These are phyloP conservation scores for Berberis vulgaris DNA, from an alignment of 164 flowering plant species.

Conservation along the genomic window DNA sequence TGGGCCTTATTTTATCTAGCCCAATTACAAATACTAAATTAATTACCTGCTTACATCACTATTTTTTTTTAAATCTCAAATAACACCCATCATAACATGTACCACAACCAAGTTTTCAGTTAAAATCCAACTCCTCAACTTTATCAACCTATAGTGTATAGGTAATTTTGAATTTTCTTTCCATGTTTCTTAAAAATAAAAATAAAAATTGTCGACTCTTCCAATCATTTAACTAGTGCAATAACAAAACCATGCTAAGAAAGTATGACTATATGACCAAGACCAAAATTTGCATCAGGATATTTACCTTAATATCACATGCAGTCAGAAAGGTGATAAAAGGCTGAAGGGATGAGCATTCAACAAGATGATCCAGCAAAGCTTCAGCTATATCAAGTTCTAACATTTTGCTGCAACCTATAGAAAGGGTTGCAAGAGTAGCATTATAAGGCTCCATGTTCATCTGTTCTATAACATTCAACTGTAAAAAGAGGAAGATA, in stretches of 20 bases:
- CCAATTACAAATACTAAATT: too few species aligned
- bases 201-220: neutral
- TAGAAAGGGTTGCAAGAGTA: conserved; percentile 58
- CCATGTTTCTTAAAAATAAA: neutral
- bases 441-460: conserved; percentile 53
- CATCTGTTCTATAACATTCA: conserved; percentile 48
- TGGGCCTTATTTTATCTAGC: too few species aligned
- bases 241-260: neutral
- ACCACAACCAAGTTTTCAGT: neutral
- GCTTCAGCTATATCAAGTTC: conserved; percentile 70
- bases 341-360: conserved; percentile 27
- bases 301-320: conserved; percentile 57
- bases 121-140: neutral
- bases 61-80: too few species aligned
- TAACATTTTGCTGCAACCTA: conserved; percentile 49
- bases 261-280: neutral
- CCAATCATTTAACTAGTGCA: neutral
- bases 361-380: conserved; percentile 46
- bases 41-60: too few species aligned
- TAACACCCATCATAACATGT: too few species aligned
- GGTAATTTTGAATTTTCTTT: neutral
- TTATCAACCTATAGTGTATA: neutral
- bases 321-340: conserved; percentile 62
- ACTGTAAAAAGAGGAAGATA: conserved; percentile 26
- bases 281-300: conserved; percentile 4